These are phyloP conservation scores for Penicillium lividum DNA, from an alignment of 495 filamentous ascomycete genomes.

Conservation along the genomic window DNA sequence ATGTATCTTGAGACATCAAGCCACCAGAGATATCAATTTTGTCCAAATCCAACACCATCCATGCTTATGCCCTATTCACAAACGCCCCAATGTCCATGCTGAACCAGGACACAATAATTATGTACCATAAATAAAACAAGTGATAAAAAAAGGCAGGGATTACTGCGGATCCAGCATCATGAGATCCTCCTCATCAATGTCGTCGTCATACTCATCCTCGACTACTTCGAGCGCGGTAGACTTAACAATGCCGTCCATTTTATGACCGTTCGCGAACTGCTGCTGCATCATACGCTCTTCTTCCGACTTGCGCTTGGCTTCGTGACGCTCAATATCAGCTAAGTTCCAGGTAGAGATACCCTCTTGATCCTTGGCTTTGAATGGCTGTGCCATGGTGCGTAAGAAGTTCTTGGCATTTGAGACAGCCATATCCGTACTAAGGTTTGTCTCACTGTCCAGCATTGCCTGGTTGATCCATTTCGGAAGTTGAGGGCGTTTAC, in stretches of 20 bases:
- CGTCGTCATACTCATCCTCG: conserved; percentile 60
- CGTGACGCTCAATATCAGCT: conserved; percentile 70
- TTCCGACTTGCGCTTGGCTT: conserved; percentile 68
- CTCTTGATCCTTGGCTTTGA: conserved; percentile 78
- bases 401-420: conserved; percentile 86
- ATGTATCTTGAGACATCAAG: neutral
- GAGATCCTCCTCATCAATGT: conserved; percentile 59
- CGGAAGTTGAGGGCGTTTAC: conserved; percentile 86
- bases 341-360: conserved; percentile 91
- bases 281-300: conserved; percentile 56
- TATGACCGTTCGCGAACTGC: conserved; percentile 28
- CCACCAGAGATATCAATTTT: conserved; percentile 3
- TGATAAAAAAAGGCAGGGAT: conserved; percentile 10
- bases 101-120: neutral
- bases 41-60: conserved; percentile 21
- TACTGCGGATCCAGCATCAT: conserved; percentile 64
- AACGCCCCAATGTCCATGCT: conserved; percentile 18
- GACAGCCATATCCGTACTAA: conserved; percentile 96
- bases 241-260: conserved; percentile 21
- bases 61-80: conserved; percentile 24
- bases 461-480: conserved; percentile 97
- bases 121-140: neutral
- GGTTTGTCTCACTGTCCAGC: conserved; percentile 76
- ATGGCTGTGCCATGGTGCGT: conserved; percentile 86
- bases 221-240: conserved; percentile 24